Evolutionary conservation across 2,329 filamentous ascomycete genomes (phyloP), one percentile per base, ranked within the genome.

Genomic region (Talaromyces amestolkiae): DNA sequence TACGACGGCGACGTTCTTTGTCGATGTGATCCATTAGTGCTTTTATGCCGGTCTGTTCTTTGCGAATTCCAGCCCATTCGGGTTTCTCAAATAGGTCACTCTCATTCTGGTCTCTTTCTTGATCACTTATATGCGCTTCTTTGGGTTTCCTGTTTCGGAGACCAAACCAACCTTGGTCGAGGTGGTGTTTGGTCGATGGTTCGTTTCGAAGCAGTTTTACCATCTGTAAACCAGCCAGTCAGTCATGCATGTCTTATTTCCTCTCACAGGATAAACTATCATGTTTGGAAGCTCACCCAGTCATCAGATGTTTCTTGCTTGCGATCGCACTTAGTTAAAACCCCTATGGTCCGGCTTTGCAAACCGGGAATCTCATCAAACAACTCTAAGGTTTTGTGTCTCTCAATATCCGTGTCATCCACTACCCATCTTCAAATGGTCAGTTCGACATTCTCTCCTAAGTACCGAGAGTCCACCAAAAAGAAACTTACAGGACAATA

Each of bases 161-260:
- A 13, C 66, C 66, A 41, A 69, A 69, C 68, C 68, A 69, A 11
- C 68, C 68, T 39, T 69, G 66, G 8, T 69, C 61, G 3, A 69
- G 62, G 22, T 66, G 43, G 15, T 65, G 58, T 5, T 68, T 63
- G 33, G 58, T 69, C 3, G 64, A 39, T 35, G 67, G 51, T 11
- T 69, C 67, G 27, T 69, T 69, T 64, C 63, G 67, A 17, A 69
- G 56, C 5, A 69, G 66, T 63, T 66, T 66, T 22, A 69, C 61
- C 67, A 69, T 69, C 67, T 68, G 58, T 5, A 19, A 35, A 8
- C 45, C 45, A 33, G 19, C 13, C 19, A 27, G 35, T 41, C 37
- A 59, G 22, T 13, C 37, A 51, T 31, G 35, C 49, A 17, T 65
- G 2, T 41, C n/a, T 6, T 62, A 7, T 37, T 24, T n/a, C 5